Evolutionary conservation across 2,329 filamentous ascomycete species (phyloP), one percentile per base, ranked within the genome.

Genomic region (Colletotrichum sp.): DNA sequence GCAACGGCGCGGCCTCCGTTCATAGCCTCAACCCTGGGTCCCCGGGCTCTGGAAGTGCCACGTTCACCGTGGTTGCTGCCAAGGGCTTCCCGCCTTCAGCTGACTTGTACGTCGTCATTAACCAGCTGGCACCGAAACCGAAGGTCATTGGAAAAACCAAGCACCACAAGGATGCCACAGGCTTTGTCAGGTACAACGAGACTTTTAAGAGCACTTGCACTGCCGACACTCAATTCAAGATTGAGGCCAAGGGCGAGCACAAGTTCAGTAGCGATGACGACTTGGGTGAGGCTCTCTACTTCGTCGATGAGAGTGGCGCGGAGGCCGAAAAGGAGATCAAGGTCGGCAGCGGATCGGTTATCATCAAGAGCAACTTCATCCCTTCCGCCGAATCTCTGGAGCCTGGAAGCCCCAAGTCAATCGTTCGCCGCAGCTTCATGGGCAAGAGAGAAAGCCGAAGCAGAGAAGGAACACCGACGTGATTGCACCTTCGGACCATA

Each of bases 101-200:
- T 7, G 95, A 98, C 82, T 87, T 98, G n/a, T 96, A 95, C 81
- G 91, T 98, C 64, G 86, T 91, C 74, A 87, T 98, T 79, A 93
- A 92, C 72, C 92, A 95, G 79, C 82, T 95, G 39, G 88, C 89
- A 5, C 86, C 92, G 63, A 96, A 94, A 85, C 90, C 88, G 66
- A 98, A 97, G 87, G 91, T 94, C 62, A 88, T 99, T 62, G 93
- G 96, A 86, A 98, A 99, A 88, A 98, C 96, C 26, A 98, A 98
- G 84, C 94, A 97, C 78, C 91, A 95, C 87, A 98, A 98, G 84
- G 90, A 93, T 1, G 86, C 91, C 5, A 88, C 87, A 2, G 95
- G 94, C 3, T 86, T 89, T 5, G 91, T 95, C 77, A 89, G 88
- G 21, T 98, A 92, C 83, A 93, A 95, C 78, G 95, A 98, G 83